These are phyloP conservation scores for Mastigamoeba balamuthi DNA, from an alignment of 78 protist species.

Conservation along the genomic window DNA sequence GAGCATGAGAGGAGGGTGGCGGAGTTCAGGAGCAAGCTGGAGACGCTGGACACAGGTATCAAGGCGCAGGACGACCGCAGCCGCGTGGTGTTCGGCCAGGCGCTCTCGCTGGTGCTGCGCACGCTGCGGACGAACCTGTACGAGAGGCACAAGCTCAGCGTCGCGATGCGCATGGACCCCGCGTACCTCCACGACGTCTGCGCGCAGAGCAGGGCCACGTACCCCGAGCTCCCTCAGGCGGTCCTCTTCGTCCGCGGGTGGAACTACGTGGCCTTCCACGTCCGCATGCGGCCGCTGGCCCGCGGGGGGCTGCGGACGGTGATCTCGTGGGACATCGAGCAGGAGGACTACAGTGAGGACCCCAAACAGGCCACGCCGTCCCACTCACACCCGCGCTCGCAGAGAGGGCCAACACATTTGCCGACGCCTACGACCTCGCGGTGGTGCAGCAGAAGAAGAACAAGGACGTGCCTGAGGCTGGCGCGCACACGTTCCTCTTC, in stretches of 20 bases:
- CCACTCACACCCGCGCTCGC: too few relatives aligned
- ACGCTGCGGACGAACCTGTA: constrained; percentile 65
- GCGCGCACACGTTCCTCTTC: constrained; percentile 65
- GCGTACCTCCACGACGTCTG: constrained; percentile 1
- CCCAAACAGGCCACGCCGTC: too few relatives aligned
- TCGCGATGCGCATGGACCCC: constrained; percentile 73
- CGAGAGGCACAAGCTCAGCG: constrained; percentile 43
- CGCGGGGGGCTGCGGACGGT: constrained; percentile 83
- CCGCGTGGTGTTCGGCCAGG: neutral
- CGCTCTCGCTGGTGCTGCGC: neutral
- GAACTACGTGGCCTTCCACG: constrained; percentile 78
- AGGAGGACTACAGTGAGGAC: constrained; percentile 33
- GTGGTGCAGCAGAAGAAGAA: constrained; percentile 73
- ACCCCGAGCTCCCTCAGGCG: constrained; percentile 47
- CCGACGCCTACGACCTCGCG: constrained; percentile 76
- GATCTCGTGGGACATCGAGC: constrained; percentile 20
- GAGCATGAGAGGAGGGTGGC: neutral
- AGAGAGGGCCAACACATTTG: constrained; percentile 40
- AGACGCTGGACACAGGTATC: neutral
- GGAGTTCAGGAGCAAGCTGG: neutral
- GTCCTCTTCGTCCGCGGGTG: constrained; percentile 65
- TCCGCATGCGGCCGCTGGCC: constrained; percentile 72
- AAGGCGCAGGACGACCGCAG: neutral
- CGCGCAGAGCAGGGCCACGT: constrained; percentile 28
- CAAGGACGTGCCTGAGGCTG: constrained; percentile 89